Base-by-base conservation (phyloP, 192 early-diverging fungal genomes). In the Podila epigama region DNA sequence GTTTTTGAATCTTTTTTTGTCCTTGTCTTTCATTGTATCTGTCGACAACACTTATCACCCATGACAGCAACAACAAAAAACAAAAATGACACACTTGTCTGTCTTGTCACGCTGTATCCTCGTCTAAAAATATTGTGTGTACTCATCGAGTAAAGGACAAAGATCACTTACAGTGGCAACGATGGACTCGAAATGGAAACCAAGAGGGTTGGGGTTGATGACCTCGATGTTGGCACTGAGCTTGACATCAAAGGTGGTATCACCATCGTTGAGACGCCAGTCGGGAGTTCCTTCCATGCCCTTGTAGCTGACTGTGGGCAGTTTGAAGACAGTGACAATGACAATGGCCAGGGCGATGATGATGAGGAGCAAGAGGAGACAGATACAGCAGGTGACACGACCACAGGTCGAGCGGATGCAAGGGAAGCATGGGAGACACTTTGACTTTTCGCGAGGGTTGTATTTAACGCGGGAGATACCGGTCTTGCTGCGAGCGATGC, bases 171-270 rank as follows among this genome's bases (percentile, higher is more conserved):
- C 84, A 12, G 82, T 81, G n/a, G 81, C 84, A 42, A 66, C 51
- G 42, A 85, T 82, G 6, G 70, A 62, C 28, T 81, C 79, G 34
- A 85, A 85, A 20, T 78, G 81, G 44, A 83, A 66, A 18, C 81
- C 79, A 48, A 80, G 37, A 42, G 82, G 70, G 51, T 85, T 85
- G n/a, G 84, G 84, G 58, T 85, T 85, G 20, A 62, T 44, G 58
- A 85, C 82, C 7, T 63, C 40, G 36, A 85, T 79, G 32, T 70
- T 52, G 13, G 73, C 73, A 13, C 53, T 59, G 29, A 83, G 61
- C 15, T 68, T 78, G 41, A 85, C 73, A 4, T 44, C 32, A n/a
- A 82, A 63, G 6, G 63, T 69, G 29, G 71, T 54, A 13, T 52
- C 55, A 12, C 63, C 77, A 15, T 79, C 56, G 35, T 75, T 65